Base-by-base conservation (phyloP, 2,329 filamentous ascomycete genomes). In the Diaporthe citri region DNA sequence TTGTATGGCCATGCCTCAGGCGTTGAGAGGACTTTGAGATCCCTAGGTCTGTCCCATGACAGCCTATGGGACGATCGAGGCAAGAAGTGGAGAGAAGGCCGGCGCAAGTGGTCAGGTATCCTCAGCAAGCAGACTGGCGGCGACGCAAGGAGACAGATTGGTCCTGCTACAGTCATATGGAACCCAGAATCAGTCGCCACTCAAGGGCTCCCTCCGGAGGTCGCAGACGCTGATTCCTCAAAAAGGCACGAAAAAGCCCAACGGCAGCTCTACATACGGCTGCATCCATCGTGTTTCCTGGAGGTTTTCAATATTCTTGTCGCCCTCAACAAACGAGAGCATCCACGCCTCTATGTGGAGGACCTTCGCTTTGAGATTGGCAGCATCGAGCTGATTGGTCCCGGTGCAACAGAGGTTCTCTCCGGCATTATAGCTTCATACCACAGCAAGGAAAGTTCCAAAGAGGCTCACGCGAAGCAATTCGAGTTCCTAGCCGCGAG, bases 271-370 rank as follows among this genome's bases (percentile, higher is more conserved):
- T 91, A 96, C 73, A 83, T 98, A 70, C 89, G 96, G 72, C 85
- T 96, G 1, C 96, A 98, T 82, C 97, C 97, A 2, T 93, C 95
- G 28, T 93, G 93, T 9, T 96, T 95, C 79, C 84, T 91, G 2
- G 90, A 94, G 78, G 82, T 93, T 0, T 95, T 94, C 86, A 86
- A 91, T 31, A 88, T 93, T 75, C 82, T 95, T 2, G 79, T 91
- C 22, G 86, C 86, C 3, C 82, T 91, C 2, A 86, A 87, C 25
- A 93, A 90, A 79, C 87, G 89, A 76, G 89, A 91, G 77, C 92
- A 88, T 52, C 92, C 92, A 1, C 85, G 86, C 6, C 86, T 94
- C 9, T 89, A 88, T 41, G 85, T 94, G 10, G 92, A 94, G 78
- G 93, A 95, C 79, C 81, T 94, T 46, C 90, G 93, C 0, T 94